Percentiles rank a stretch among this genome's conserved stretches.
Conservation (phyloP, 306 rosid species). For the Corylus americana region DNA sequence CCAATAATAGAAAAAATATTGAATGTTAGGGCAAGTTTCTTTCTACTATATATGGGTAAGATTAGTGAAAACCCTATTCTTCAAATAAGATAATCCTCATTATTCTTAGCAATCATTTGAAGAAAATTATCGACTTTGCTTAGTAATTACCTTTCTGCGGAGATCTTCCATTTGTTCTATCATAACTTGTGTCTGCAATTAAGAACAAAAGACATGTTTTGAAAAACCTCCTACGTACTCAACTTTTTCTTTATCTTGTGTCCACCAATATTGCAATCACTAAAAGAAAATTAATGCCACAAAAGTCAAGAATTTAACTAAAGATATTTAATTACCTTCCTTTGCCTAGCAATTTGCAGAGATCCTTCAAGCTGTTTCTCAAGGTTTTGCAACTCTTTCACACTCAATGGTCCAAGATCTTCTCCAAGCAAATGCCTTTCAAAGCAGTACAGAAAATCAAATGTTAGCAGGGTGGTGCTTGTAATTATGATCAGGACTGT, state of each 20-base stretch:
- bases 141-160: constrained; percentile 55
- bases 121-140: neutral
- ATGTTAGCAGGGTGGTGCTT: neutral
- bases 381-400: constrained; percentile 81
- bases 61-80: neutral
- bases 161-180: constrained; percentile 81
- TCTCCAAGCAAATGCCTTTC: constrained; percentile 92
- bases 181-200: constrained; percentile 76
- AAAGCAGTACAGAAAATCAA: constrained; percentile 11
- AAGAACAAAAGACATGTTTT: neutral
- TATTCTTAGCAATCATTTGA: neutral
- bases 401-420: constrained; percentile 87
- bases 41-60: neutral
- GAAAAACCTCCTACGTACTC: neutral
- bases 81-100: neutral
- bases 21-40: neutral
- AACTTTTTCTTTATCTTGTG: too few species aligned
- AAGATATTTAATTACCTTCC: constrained; percentile 50
- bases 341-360: constrained; percentile 77
- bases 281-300: too few species aligned
- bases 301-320: neutral
- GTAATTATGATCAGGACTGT: neutral
- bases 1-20: neutral
- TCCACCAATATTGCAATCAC: too few species aligned
- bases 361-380: constrained; percentile 95